Evolutionary conservation across 768 basidiomycete species (phyloP), one percentile per base, ranked within the genome.

Genomic region (Collybia sp.): DNA sequence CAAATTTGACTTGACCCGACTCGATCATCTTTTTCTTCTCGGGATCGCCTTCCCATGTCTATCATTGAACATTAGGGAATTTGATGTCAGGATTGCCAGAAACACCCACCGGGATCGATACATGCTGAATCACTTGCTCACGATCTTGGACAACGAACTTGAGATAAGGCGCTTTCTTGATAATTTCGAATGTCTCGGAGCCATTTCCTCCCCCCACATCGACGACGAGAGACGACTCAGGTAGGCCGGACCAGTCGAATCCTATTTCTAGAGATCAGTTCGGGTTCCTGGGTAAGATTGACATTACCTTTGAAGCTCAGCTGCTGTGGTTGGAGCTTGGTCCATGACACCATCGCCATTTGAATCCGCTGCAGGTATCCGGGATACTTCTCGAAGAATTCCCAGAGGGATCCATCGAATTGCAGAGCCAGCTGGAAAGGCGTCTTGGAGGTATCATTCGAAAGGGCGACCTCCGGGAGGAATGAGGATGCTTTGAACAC

Each of bases 181-280:
- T 53, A 19, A 58, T 48, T 6, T 47, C 44, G 36, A 58, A 38
- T 5, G 51, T 48, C 18, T 19, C 19, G 39, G 47, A 45, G 13
- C 56, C 54, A 31, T 49, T 56, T 11, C 57, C 57, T 12, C 57
- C 51, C 10, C 57, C 57, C 16, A 58, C 53, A 46, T 56, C 57
- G 16, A 58, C 49, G 9, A 58, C 31, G 5, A 46, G 11, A 12
- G 44, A 34, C 8, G 37, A 25, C 11, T 43, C 8, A 2, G 55
- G 55, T 12, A 58, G 42, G 2, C 32, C 31, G 5, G 37, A 31
- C 57, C 57, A 58, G 30, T 58, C 49, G 25, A 58, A 53, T 5
- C 56, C 54, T 55, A 15, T n/a, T 30, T 25, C 3, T 13, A 10
- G n/a, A 40, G n/a, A 39, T 36, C 6, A 41, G 39, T 6, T 18